Evolutionary conservation across 192 early-diverging fungal genomes (phyloP).

Genomic region (Dissophora ornata): DNA sequence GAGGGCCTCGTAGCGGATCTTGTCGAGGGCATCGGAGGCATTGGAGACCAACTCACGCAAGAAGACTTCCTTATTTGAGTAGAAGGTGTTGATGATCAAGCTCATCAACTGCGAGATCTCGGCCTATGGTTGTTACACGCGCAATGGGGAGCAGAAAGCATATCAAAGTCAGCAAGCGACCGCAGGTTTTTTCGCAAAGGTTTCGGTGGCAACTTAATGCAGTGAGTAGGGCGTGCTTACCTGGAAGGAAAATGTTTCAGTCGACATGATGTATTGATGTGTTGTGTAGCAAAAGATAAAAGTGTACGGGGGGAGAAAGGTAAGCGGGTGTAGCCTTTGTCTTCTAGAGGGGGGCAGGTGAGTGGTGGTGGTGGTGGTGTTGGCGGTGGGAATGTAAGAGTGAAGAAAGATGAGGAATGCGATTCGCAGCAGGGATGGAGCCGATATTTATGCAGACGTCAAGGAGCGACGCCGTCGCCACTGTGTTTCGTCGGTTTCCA

Average conservation of each 20-base stretch:
- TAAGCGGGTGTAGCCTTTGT: too few species aligned
- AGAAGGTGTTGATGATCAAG: slow-evolving; percentile 99
- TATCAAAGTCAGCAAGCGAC: slow-evolving; percentile 66
- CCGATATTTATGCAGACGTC: too few species aligned
- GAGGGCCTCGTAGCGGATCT: slow-evolving; percentile 96
- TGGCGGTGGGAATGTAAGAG: too few species aligned
- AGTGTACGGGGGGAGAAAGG: neutral
- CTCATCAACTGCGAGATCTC: slow-evolving; percentile 99
- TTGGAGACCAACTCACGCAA: slow-evolving; percentile 96
- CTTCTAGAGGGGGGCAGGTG: neutral
- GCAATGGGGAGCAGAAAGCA: too few species aligned
- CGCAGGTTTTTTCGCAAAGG: too few species aligned
- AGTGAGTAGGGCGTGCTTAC: neutral
- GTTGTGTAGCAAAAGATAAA: too few species aligned
- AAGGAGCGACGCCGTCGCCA: neutral
- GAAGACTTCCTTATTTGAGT: slow-evolving; percentile 97
- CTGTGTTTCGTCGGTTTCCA: slow-evolving; percentile 1
- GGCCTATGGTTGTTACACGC: too few species aligned
- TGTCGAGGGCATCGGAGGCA: slow-evolving; percentile 91
- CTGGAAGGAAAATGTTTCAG: slow-evolving; percentile 28
- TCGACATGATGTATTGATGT: slow-evolving; percentile 16
- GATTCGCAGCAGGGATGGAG: too few species aligned
- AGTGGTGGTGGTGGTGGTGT: slow-evolving; percentile 1
- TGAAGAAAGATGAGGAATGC: too few species aligned
- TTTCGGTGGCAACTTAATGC: slow-evolving; percentile 59